phyloP scores from a whole-genome alignment of 1,284 basidiomycete genomes.

The Takashimella tepidaria region DNA sequence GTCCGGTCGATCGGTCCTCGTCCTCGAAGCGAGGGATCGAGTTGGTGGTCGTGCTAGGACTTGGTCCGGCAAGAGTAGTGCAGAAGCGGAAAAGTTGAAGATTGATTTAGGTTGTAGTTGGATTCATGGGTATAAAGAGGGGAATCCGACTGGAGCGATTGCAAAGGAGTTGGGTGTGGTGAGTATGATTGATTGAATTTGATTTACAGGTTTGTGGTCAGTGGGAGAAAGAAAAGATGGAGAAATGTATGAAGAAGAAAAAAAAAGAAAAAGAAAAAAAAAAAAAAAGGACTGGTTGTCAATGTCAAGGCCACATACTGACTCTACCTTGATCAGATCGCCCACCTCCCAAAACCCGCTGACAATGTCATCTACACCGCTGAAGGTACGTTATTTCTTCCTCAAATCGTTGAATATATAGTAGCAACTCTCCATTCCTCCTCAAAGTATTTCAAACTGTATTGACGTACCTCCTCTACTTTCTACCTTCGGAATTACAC shows the following conservation, averaged over 20 bases:
- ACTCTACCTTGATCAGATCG: constrained; percentile 12
- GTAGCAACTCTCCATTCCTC: no score
- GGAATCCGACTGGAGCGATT: constrained; percentile 48
- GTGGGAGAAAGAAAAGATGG: background rate
- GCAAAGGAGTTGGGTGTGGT: constrained; percentile 47
- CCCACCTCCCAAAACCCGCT: constrained; percentile 39
- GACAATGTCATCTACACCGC: constrained; percentile 39
- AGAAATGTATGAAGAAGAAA: background rate
- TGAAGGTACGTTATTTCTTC: constrained; percentile 24
- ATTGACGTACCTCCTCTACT: background rate
- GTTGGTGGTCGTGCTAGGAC: constrained; percentile 52
- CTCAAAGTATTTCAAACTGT: no score
- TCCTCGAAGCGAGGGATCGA: constrained; percentile 52
- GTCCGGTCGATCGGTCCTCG: constrained; percentile 46
- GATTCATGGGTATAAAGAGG: constrained; percentile 52
- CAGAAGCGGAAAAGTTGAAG: constrained; percentile 11
- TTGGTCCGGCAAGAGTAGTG: constrained; percentile 29
- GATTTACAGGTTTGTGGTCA: background rate
- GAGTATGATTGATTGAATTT: constrained; percentile 9
- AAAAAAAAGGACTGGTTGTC: no score
- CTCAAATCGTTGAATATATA: background rate
- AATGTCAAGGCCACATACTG: no score
- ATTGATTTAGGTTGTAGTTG: constrained; percentile 52
- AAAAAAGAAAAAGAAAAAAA: no score
- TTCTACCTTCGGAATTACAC: background rate